Conservation (phyloP, 2,329 filamentous ascomycete genomes). For the Cladosporium sphaerospermum region DNA sequence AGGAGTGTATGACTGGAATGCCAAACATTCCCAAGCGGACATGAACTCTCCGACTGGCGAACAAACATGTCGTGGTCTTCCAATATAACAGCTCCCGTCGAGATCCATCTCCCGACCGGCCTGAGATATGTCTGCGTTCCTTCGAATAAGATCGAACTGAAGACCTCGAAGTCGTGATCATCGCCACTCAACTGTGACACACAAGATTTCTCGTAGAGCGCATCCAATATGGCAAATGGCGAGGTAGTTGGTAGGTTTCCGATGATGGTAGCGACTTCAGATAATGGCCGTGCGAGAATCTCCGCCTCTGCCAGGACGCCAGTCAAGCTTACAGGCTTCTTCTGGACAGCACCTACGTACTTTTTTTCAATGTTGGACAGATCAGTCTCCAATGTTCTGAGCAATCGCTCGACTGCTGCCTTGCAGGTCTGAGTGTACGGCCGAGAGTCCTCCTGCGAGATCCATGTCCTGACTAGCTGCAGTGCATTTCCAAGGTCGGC, state of each 20-base stretch:
- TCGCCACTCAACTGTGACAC: conserved; percentile 65
- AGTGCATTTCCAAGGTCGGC: conserved; percentile 45
- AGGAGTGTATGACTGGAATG: conserved; percentile 65
- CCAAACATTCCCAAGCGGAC: conserved; percentile 66
- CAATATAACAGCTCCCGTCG: conserved; percentile 60
- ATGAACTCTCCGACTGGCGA: conserved; percentile 47
- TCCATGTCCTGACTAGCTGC: conserved; percentile 45
- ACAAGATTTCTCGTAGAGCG: conserved; percentile 65
- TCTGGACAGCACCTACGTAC: conserved; percentile 49
- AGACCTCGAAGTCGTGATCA: conserved; percentile 52
- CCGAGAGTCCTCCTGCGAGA: conserved; percentile 28
- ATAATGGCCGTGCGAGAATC: background rate
- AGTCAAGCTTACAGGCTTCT: conserved; percentile 61
- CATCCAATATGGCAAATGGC: conserved; percentile 67
- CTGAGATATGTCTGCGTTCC: conserved; percentile 78
- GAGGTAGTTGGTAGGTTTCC: background rate
- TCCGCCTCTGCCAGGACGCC: conserved; percentile 48
- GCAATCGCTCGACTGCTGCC: conserved; percentile 51
- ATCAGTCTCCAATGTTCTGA: conserved; percentile 53
- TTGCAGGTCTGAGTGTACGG: conserved; percentile 62
- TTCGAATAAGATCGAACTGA: conserved; percentile 67
- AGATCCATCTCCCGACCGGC: conserved; percentile 79
- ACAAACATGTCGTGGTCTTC: conserved; percentile 71
- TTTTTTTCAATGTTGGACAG: conserved; percentile 56
- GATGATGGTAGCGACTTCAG: background rate